Base-by-base conservation (phyloP, 73 alveolate genomes). In the Paramecium caudatum region DNA sequence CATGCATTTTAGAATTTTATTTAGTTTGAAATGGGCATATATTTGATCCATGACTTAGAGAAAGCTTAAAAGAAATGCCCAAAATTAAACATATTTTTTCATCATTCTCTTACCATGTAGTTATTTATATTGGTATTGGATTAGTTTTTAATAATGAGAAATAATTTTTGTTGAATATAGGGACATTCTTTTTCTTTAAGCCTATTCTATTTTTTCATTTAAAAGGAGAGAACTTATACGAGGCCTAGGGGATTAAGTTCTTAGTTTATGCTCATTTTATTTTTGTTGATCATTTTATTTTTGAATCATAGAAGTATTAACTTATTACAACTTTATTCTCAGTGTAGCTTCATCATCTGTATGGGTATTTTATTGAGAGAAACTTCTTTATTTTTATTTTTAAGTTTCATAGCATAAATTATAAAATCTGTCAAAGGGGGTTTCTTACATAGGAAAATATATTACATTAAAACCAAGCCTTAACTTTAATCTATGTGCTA, bases 321-420 rank as follows among this genome's bases (percentile, higher is more conserved):
- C n/a, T n/a, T n/a, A n/a, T n/a, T n/a, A n/a, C n/a, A n/a, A n/a
- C n/a, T n/a, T n/a, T n/a, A n/a, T n/a, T n/a, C n/a, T n/a, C n/a
- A n/a, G n/a, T n/a, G n/a, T n/a, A n/a, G n/a, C n/a, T 55, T 55
- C 80, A 23, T 55, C 80, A 55, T 55, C 80, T 55, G 80, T 9
- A 13, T 21, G 23, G n/a, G 23, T 55, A 8, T 55, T 55, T 27
- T 19, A 10, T 5, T 55, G 7, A 12, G 80, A 55, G 9, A 7
- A 1, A 27, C 45, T 55, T 21, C 43, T 8, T 9, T 55, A 27
- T 55, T 55, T 0, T 23, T 55, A 23, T 19, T 55, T 17, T 55
- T 55, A 55, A 9, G 46, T 43, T 27, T 55, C 36, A 55, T 55
- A 55, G 12, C 80, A 55, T 27, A 55, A 43, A 27, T 10, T 27